Evolutionary conservation across 2,329 filamentous ascomycete genomes (phyloP), one percentile per base, ranked within the genome.

Genomic region (Aschersonia sp.): DNA sequence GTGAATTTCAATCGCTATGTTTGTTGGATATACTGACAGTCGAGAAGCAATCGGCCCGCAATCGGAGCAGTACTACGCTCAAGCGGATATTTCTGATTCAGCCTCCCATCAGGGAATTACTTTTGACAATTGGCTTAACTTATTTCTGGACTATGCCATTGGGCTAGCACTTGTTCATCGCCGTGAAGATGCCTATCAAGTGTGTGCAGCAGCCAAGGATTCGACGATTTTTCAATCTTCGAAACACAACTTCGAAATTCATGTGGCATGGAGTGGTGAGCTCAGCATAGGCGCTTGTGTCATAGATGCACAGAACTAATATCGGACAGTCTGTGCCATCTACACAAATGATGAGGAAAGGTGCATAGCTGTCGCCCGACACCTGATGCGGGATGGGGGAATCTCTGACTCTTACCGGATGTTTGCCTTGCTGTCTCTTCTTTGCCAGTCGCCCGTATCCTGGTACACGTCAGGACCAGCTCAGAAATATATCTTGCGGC

Each of bases 401-500:
- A 88, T 86, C 52, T 86, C 84, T 1, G 86, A 95, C 56, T 78
- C 85, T 0, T 94, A 89, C 63, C 81, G 89, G 37, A 76, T 96
- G 57, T 94, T 90, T 60, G 78, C 83, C 32, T 76, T 83, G 29
- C 70, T 92, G n/a, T 85, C 85, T 49, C 78, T 84, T 14, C 69
- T 94, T 6, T 86, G 80, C 57, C 80, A 86, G 46, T 81, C 85
- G 11, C 79, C 83, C 2, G 71, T 79, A 39, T 76, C 80, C 32
- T 86, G 83, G 71, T 95, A 90, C 63, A 83, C 83, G 46, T 83
- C 83, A 3, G 85, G 86, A 0, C 82, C 87, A 0, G 82, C 83
- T 22, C 88, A 95, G 63, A 97, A 97, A 62, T 94, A 86, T 59
- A 81, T 97, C 57, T 72, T 96, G 49, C 81, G 92, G 5, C 87